Evolutionary conservation across 169 alveolate species (phyloP).

Genomic region (Babesia gibsoni): DNA sequence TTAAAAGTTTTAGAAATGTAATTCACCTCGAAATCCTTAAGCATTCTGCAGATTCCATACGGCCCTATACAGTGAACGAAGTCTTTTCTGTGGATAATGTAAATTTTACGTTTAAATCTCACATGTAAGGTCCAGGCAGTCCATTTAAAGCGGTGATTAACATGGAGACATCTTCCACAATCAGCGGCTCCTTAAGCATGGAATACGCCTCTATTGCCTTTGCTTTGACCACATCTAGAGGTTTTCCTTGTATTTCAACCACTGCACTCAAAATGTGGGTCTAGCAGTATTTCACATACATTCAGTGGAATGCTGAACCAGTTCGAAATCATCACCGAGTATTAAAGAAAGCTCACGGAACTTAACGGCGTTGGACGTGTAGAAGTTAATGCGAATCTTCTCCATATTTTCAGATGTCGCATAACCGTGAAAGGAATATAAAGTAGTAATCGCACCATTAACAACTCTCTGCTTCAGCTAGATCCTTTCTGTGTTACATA

Average conservation of each 20-base stretch:
- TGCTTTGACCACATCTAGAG: conserved; percentile 29
- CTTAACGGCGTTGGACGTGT: conserved; percentile 41
- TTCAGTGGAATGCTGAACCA: conserved; percentile 19
- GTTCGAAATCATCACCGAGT: conserved; percentile 53
- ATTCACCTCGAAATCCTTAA: conserved; percentile 38
- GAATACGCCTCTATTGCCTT: conserved; percentile 53
- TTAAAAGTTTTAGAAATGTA: neutral
- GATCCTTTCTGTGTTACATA: too few species aligned
- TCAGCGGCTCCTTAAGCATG: conserved; percentile 45
- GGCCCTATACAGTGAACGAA: conserved; percentile 32
- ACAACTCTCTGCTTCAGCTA: too few species aligned
- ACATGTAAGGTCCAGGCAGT: conserved; percentile 67
- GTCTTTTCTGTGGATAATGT: conserved; percentile 31
- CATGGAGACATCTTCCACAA: conserved; percentile 54
- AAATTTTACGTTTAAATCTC: neutral
- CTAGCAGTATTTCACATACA: neutral
- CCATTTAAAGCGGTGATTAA: conserved; percentile 60
- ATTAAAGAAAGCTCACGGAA: conserved; percentile 28
- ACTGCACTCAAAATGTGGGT: neutral
- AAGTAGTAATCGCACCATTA: too few species aligned
- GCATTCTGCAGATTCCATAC: conserved; percentile 15
- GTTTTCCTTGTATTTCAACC: conserved; percentile 59
- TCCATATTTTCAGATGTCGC: conserved; percentile 2
- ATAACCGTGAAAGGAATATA: too few species aligned
- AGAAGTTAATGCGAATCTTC: conserved; percentile 20